phyloP scores from a whole-genome alignment of 179 eudicot genomes.

The Actinidia arguta region DNA sequence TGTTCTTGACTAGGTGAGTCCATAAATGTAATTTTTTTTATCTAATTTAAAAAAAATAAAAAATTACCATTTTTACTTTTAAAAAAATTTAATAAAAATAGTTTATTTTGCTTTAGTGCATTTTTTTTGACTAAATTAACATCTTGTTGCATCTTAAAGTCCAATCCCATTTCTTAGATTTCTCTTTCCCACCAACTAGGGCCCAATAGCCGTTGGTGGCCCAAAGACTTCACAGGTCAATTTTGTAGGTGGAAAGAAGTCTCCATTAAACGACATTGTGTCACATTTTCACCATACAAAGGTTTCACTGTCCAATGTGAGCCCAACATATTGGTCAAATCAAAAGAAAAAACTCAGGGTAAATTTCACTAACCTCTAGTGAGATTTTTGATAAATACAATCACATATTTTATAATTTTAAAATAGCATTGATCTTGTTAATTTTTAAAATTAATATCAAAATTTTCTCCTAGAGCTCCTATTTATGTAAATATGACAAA shows the following conservation, averaged over 20 bases:
- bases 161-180: not conserved
- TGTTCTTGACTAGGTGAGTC: no score
- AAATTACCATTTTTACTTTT: no score
- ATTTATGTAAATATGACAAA: no score
- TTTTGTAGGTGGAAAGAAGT: not conserved
- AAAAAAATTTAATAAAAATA: no score
- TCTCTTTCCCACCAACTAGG: conserved; percentile 1
- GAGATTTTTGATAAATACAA: no score
- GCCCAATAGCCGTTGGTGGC: not conserved
- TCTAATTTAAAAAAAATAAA: no score
- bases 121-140: not conserved
- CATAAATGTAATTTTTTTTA: no score
- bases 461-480: no score
- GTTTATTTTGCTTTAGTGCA: not conserved
- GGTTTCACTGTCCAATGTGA: not conserved
- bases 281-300: not conserved
- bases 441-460: no score
- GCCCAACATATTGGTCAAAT: not conserved
- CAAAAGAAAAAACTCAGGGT: not conserved
- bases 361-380: no score
- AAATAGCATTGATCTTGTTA: no score
- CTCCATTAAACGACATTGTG: not conserved
- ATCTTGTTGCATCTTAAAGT: not conserved
- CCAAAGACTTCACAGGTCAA: not conserved
- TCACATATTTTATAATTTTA: no score